Evolutionary conservation across 2,329 filamentous ascomycete species (phyloP).

Genomic region (Nigrograna mackinnonii): DNA sequence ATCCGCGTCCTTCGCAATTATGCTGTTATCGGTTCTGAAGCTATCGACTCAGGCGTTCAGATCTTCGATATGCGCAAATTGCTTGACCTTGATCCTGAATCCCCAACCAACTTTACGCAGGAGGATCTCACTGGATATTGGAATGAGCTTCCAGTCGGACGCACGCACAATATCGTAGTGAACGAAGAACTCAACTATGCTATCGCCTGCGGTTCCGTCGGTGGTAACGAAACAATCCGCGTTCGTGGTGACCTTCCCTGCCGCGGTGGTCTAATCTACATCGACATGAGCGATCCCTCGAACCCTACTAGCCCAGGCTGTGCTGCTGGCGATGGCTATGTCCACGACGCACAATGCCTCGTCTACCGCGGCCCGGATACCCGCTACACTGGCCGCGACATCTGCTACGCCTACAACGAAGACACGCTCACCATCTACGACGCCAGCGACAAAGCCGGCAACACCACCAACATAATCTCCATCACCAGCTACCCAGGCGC

Average conservation of each 20-base stretch:
- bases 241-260: slow-evolving; percentile 40
- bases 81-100: slow-evolving; percentile 23
- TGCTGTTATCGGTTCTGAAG: slow-evolving; percentile 39
- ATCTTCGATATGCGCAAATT: slow-evolving; percentile 62
- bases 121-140: slow-evolving; percentile 28
- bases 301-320: slow-evolving; percentile 58
- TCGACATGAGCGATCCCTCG: slow-evolving; percentile 56
- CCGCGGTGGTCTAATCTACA: slow-evolving; percentile 58
- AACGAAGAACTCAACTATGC: slow-evolving; percentile 33
- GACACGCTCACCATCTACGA: slow-evolving; percentile 55
- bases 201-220: slow-evolving; percentile 29
- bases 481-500: slow-evolving; percentile 56
- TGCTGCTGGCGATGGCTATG: slow-evolving; percentile 58
- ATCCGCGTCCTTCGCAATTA: slow-evolving; percentile 47
- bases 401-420: slow-evolving; percentile 61
- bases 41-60: slow-evolving; percentile 56
- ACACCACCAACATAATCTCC: slow-evolving; percentile 50
- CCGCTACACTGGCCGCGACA: slow-evolving; percentile 52
- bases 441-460: slow-evolving; percentile 50
- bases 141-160: slow-evolving; percentile 28
- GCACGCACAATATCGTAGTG: slow-evolving; percentile 37
- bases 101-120: slow-evolving; percentile 27
- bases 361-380: slow-evolving; percentile 56
- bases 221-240: slow-evolving; percentile 27
- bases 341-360: slow-evolving; percentile 63